Conservation (phyloP, 2,329 filamentous ascomycete genomes). For the Colletotrichum ledebouriae region DNA sequence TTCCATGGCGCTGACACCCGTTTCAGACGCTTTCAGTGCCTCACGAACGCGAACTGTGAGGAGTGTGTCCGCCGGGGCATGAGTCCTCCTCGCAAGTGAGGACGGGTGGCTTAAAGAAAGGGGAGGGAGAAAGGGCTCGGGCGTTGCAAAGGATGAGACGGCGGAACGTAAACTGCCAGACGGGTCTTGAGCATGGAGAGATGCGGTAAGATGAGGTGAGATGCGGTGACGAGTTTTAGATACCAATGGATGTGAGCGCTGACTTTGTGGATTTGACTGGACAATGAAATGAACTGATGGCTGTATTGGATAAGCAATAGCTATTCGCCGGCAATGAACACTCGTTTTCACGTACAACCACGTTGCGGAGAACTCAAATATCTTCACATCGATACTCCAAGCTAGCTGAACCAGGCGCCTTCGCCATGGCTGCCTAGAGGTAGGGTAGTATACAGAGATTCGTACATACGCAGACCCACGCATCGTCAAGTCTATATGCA, state of each 20-base stretch:
- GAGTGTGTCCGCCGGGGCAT: constrained; percentile 34
- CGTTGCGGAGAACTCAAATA: constrained; percentile 10
- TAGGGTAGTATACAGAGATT: constrained; percentile 44
- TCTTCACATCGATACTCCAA: constrained; percentile 14
- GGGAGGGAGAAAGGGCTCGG: neutral
- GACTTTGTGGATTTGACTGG: too few species aligned
- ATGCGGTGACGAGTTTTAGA: too few species aligned
- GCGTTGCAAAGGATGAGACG: too few species aligned
- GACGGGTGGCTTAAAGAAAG: neutral
- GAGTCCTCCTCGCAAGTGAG: constrained; percentile 3
- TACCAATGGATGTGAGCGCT: too few species aligned
- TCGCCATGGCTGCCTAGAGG: constrained; percentile 27
- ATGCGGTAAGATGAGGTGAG: too few species aligned
- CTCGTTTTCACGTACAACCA: neutral
- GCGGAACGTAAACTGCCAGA: too few species aligned
- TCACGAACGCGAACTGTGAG: constrained; percentile 51
- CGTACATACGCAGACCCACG: constrained; percentile 40
- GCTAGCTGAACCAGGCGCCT: constrained; percentile 12
- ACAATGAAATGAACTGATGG: too few species aligned
- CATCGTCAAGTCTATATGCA: constrained; percentile 43
- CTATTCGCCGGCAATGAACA: neutral
- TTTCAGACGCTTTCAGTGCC: constrained; percentile 52
- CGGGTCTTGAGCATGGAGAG: too few species aligned
- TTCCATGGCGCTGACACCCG: neutral
- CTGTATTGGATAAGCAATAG: too few species aligned